A percentile compares a stretch with the other conserved stretches of the same genome.
Conservation (phyloP, 2,329 filamentous ascomycete species). For the Arachnopeziza araneosa region DNA sequence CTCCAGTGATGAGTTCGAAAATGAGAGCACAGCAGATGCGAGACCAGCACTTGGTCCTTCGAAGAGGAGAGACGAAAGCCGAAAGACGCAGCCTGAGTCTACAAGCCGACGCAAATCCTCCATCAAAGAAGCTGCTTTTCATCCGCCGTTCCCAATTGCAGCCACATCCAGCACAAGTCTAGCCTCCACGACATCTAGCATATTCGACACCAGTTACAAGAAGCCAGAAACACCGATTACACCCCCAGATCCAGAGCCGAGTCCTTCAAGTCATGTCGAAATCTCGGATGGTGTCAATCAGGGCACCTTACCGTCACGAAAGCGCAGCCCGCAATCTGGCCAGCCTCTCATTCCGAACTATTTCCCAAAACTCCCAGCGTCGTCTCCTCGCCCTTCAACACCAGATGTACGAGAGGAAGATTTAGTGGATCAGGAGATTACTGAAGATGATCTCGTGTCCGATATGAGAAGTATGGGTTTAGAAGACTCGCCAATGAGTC, state of each 20-base stretch:
- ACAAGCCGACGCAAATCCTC: not conserved
- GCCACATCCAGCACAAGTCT: not conserved
- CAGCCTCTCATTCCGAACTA: not conserved
- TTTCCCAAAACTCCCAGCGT: not conserved
- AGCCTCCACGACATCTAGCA: not conserved
- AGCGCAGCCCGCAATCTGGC: not conserved
- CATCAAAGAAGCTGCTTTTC: not conserved
- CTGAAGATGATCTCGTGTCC: not conserved
- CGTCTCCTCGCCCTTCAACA: not conserved
- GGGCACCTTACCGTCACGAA: not conserved
- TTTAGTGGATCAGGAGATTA: not conserved
- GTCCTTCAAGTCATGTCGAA: not conserved
- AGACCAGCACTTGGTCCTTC: not conserved
- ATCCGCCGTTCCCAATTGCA: not conserved
- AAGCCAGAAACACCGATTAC: not conserved
- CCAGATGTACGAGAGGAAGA: not conserved
- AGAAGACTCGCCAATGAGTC: not conserved
- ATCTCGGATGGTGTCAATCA: not conserved
- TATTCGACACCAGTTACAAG: not conserved
- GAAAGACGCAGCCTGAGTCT: not conserved
- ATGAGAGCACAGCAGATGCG: not conserved
- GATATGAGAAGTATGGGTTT: not conserved
- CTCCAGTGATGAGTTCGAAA: not conserved
- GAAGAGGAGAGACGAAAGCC: not conserved
- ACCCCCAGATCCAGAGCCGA: not conserved